Evolutionary conservation across 1,284 basidiomycete species (phyloP).

Genomic region (Malassezia brasiliensis): DNA sequence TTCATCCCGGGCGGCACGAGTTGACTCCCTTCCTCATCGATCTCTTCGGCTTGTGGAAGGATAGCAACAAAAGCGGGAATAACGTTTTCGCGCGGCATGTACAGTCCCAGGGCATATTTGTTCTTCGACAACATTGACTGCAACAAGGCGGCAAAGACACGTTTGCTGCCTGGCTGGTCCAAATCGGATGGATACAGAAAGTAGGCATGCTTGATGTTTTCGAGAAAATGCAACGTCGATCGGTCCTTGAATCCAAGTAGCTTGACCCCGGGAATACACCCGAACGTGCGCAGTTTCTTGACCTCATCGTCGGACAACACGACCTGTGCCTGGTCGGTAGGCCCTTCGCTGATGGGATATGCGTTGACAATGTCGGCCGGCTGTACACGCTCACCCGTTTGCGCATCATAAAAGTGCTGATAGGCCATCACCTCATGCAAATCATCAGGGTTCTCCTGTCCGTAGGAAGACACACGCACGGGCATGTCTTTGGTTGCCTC

Average conservation of each 20-base stretch:
- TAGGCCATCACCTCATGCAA: conserved; percentile 65
- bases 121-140: conserved; percentile 70
- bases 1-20: conserved; percentile 81
- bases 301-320: conserved; percentile 70
- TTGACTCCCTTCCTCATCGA: conserved; percentile 61
- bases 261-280: conserved; percentile 58
- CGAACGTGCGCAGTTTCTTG: conserved; percentile 58
- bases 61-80: conserved; percentile 73
- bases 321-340: not conserved
- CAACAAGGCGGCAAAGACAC: conserved; percentile 79
- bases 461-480: conserved; percentile 36
- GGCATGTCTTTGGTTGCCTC: conserved; percentile 28
- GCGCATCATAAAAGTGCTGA: conserved; percentile 67
- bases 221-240: conserved; percentile 63
- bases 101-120: conserved; percentile 69
- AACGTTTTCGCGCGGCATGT: conserved; percentile 63
- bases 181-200: conserved; percentile 91
- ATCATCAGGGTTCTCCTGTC: conserved; percentile 24
- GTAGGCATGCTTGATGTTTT: conserved; percentile 79
- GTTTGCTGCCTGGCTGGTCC: conserved; percentile 77
- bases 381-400: conserved; percentile 1
- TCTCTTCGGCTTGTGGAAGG: conserved; percentile 68
- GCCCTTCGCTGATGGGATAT: not conserved
- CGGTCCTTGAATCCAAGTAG: conserved; percentile 75
- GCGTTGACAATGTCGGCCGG: not conserved